A percentile compares a stretch with the other conserved stretches of the same genome.
These are phyloP conservation scores for Mycena epipterygia DNA, from an alignment of 768 basidiomycete genomes.

Conservation along the genomic window DNA sequence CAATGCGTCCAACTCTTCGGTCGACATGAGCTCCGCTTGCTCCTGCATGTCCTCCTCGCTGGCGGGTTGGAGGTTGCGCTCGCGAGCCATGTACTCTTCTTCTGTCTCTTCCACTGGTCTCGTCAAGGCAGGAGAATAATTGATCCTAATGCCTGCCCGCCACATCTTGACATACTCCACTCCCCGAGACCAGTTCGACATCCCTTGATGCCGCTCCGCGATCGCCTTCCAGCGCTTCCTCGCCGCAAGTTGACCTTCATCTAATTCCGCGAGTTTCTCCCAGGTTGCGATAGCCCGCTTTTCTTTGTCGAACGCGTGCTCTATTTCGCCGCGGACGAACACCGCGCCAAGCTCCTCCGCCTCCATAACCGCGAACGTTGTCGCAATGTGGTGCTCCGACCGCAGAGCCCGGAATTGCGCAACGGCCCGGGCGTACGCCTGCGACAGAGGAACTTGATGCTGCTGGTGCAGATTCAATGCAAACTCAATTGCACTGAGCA, in stretches of 20 bases:
- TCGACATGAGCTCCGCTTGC: not conserved
- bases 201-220: slow-evolving; percentile 59
- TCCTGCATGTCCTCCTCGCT: not conserved
- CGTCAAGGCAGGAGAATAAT: slow-evolving; percentile 71
- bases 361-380: slow-evolving; percentile 82
- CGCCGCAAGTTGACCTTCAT: slow-evolving; percentile 72
- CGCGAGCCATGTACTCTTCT: slow-evolving; percentile 3
- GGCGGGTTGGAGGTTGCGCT: not conserved
- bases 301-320: slow-evolving; percentile 73
- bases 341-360: slow-evolving; percentile 81
- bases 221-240: slow-evolving; percentile 86
- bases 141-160: slow-evolving; percentile 77
- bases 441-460: slow-evolving; percentile 74
- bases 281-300: slow-evolving; percentile 72
- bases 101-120: slow-evolving; percentile 47
- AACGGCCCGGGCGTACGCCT: slow-evolving; percentile 85
- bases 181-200: slow-evolving; percentile 77
- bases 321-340: slow-evolving; percentile 73
- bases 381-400: slow-evolving; percentile 85
- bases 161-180: slow-evolving; percentile 80
- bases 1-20: slow-evolving; percentile 12
- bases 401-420: slow-evolving; percentile 91
- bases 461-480: slow-evolving; percentile 81
- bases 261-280: slow-evolving; percentile 67
- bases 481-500: slow-evolving; percentile 80